Percentiles rank a stretch among this genome's conserved stretches.
These are phyloP conservation scores for Amylocystis lapponica DNA, from an alignment of 768 basidiomycete genomes.

Conservation along the genomic window DNA sequence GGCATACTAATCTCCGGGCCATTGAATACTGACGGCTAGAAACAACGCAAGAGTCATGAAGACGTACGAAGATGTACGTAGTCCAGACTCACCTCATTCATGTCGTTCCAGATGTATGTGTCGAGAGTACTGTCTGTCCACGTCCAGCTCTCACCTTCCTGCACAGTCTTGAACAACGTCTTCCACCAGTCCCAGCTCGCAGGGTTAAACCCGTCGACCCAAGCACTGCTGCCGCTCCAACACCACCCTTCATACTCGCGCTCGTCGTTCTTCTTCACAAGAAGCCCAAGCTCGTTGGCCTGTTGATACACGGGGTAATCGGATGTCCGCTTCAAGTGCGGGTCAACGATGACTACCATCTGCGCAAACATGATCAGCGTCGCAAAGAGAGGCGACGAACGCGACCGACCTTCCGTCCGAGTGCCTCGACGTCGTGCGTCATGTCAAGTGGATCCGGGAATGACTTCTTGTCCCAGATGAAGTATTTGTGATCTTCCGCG, in stretches of 20 bases:
- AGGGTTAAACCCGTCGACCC: slow-evolving; percentile 98
- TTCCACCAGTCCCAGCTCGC: slow-evolving; percentile 89
- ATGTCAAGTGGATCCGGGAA: slow-evolving; percentile 96
- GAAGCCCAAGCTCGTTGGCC: slow-evolving; percentile 74
- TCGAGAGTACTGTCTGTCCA: slow-evolving; percentile 79
- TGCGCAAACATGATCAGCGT: slow-evolving; percentile 23
- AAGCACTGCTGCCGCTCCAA: slow-evolving; percentile 94
- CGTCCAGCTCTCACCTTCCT: slow-evolving; percentile 53
- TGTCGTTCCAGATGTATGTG: slow-evolving; percentile 97
- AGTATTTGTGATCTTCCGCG: slow-evolving; percentile 90
- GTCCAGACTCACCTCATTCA: slow-evolving; percentile 78
- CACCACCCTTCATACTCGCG: slow-evolving; percentile 97
- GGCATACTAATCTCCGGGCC: slow-evolving; percentile 92
- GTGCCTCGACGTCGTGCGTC: slow-evolving; percentile 81
- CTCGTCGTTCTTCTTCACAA: slow-evolving; percentile 75
- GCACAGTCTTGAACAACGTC: slow-evolving; percentile 65
- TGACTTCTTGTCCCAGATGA: slow-evolving; percentile 89
- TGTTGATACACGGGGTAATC: slow-evolving; percentile 81
- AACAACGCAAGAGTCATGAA: background rate
- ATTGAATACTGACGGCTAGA: slow-evolving; percentile 95
- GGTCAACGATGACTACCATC: slow-evolving; percentile 98
- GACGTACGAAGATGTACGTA: background rate
- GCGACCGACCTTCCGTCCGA: slow-evolving; percentile 70
- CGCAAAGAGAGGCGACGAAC: background rate
- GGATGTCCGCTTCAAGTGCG: slow-evolving; percentile 82